Evolutionary conservation across 2,329 filamentous ascomycete genomes (phyloP), one percentile per base, ranked within the genome.

Genomic region (Aspergillus hiratsukae): DNA sequence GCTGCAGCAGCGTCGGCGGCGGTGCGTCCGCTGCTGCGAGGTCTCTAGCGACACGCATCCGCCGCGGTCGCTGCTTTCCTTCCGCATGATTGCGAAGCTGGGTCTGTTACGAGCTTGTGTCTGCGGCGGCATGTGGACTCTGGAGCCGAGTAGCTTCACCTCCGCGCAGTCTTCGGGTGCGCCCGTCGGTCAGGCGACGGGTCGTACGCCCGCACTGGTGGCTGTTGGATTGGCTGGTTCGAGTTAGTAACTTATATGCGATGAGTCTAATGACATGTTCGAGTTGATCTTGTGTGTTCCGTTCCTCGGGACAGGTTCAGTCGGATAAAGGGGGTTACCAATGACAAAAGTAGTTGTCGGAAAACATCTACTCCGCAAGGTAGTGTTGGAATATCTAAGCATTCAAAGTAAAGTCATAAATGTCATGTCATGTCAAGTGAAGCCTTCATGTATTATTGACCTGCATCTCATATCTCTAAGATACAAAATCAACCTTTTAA

Each of bases 41-140:
- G 78, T 87, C n/a, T 87, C 88, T 78, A 85, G 87, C 64, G 85
- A 88, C 59, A 72, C 82, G 25, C 67, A 66, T n/a, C 63, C 74
- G 17, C 71, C 71, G 0, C 70, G 73, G 19, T 70, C 74, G 8
- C 46, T 70, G 11, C 56, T 69, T 9, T 70, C 68, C 50, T 74
- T 74, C 49, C 68, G 69, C 27, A 69, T 76, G 70, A 66, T 75
- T 54, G 66, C 66, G 49, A 75, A 72, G 58, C 56, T 75, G 60
- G 69, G 69, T 29, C 55, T 75, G 52, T 52, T 76, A 54, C 61
- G 73, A 35, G 66, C 65, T 56, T 76, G 74, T 69, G 64, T 75
- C 53, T 76, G 75, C 60, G 73, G 74, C 29, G 74, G 73, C 5
- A 69, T 73, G 67, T 76, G 73, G 73, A 64, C 68, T 48, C 53